Evolutionary conservation across 805 yeast genomes (phyloP), one percentile per base, ranked within the genome.

Genomic region (Tetrapisispora iriomotensis): DNA sequence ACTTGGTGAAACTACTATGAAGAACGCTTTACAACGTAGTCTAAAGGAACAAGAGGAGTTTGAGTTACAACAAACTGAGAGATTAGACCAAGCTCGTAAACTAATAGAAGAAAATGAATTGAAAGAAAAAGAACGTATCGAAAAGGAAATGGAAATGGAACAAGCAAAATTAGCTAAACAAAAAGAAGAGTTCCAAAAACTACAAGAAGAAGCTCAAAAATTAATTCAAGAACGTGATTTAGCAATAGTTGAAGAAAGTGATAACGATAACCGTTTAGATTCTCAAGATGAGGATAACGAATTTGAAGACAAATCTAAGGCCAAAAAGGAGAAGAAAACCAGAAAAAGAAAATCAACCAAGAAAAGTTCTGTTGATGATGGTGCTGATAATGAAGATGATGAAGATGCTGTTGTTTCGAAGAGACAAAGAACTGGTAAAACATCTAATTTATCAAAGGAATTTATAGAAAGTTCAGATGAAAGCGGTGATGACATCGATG

Each of bases 1-100:
- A 48, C 73, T 86, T 72, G 96, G 95, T 56, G 70, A 77, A 36
- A 75, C 78, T 41, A 82, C 95, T 0, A 68, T 87, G 56, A 67
- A 74, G 45, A 77, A 74, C 42, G 81, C 87, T 55, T 69, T 92
- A 46, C 82, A 73, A 48, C 74, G 79, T 43, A 75, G 79, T 22
- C 64, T 82, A 37, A 75, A 71, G 20, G 90, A 84, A 47, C 96
- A 92, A 47, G 67, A 69, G 47, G 79, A 72, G 45, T 78, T 71
- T 58, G 88, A 84, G 42, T 58, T 58, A 14, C 70, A 72, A 41
- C 67, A 75, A 38, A 70, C 72, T 38, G 67, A 67, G 29, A 83
- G 76, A 62, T 67, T 90, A 41, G 79, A 71, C 34, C 86, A 77
- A 45, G 96, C 96, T 18, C 73, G 76, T 59, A 75, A 72, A 53